Base-by-base conservation (phyloP, 2,329 filamentous ascomycete genomes). In the Claviceps spartinae region DNA sequence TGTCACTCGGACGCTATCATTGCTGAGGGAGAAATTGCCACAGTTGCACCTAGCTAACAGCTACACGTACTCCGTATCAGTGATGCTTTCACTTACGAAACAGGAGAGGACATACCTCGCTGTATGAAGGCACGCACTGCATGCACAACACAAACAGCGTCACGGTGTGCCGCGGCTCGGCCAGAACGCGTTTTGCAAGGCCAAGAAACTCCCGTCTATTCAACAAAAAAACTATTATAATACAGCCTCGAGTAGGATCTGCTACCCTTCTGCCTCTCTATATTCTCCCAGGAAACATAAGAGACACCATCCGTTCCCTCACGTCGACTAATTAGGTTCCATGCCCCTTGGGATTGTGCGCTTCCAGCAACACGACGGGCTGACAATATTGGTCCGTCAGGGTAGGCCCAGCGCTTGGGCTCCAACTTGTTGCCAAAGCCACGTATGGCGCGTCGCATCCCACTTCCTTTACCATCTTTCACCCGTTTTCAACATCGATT, bases 161-260 rank as follows among this genome's bases (percentile, higher is more conserved):
- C 30, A 34, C 30, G 3, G 3, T 34, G 9, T 34, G 30, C 9
- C 8, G 30, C 41, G 2, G n/a, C 11, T 5, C 11, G 13, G 22
- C 30, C 14, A 18, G 6, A 30, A 18, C 5, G 14, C 30, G 30
- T 34, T 34, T 34, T 45, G 24, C 24, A 30, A 22, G 30, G 43
- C 43, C 6, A 48, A 30, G 30, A 22, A 53, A 49, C 45, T 46
- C 34, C 30, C 38, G 34, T 55, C 53, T 54, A 56, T 52, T 52
- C 52, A 53, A 57, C 45, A 52, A 38, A 63, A 59, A 59, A 59
- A 54, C 54, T 55, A 62, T 60, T 63, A 64, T 61, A 61, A 60
- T 64, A 64, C 62, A 64, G 57, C 58, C 59, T 56, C 55, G 45
- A 54, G 53, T 53, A 54, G 54, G 52, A 53, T 53, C 24, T 49